Base-by-base conservation (phyloP, 257 asterid genomes). In the Solanum verrucosum region DNA sequence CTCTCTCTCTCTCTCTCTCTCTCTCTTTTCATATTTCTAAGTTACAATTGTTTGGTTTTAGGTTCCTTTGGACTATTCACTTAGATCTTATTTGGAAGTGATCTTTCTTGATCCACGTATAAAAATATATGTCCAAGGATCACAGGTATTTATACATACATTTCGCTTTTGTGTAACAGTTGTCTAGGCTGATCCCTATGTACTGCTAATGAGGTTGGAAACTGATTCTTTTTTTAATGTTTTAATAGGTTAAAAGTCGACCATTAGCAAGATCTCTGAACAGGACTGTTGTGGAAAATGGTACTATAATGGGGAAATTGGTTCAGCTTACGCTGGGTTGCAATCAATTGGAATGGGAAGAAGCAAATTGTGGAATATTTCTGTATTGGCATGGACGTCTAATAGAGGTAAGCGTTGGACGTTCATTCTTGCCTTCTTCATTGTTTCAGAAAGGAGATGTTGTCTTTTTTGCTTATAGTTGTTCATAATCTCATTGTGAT, bases 351-450 rank as follows among this genome's bases (percentile, higher is more conserved):
- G 98, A 94, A 82, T 92, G 96, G 98, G 98, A 95, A 91, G 91
- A 89, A 87, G 96, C 93, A 82, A 95, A 95, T 84, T 93, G 98
- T 89, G 98, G 98, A 86, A 91, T 95, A 79, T 95, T 95, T 91
- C 86, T 95, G 59, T 95, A 93, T 88, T 95, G 98, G 98, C 98
- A 93, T 89, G 98, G 98, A 78, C 98, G 98, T 87, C 88, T 95
- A 81, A 94, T 95, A 90, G 98, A 95, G 98, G 98, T 95, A 84
- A 78, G 87, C 56, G 1, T 77, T 88, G 16, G 71, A 25, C 37
- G 37, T 44, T 49, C 74, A 60, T 89, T 87, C 85, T 42, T 91
- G 73, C 65, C 78, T 7, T 29, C 89, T 31, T 63, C 88, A 56
- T 42, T 31, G 65, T 83, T 84, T 72, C 23, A 31, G 11, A 49